These are phyloP conservation scores for Emmonsiellopsis sp. DNA, from an alignment of 2,329 filamentous ascomycete species.

Conservation along the genomic window DNA sequence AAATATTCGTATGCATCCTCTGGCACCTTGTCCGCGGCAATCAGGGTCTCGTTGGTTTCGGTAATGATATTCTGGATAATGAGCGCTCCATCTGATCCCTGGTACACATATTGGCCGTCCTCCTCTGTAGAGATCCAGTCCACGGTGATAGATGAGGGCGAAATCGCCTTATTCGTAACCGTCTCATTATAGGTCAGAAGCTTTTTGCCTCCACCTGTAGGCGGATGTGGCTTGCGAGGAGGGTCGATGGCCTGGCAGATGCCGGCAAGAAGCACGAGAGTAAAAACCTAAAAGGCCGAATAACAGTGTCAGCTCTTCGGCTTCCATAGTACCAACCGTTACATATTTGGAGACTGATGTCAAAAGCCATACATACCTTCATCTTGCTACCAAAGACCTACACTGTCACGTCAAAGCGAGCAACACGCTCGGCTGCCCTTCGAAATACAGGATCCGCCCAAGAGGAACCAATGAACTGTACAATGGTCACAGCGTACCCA, in stretches of 20 bases:
- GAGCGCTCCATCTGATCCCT: constrained; percentile 43
- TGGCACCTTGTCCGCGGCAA: constrained; percentile 50
- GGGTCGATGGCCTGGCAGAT: constrained; percentile 36
- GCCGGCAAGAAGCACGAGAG: constrained; percentile 11
- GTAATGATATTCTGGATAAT: constrained; percentile 55
- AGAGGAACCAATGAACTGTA: background rate
- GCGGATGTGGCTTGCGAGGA: constrained; percentile 46
- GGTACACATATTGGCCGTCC: constrained; percentile 55
- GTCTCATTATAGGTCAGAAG: constrained; percentile 55
- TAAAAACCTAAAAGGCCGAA: background rate
- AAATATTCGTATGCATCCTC: constrained; percentile 48
- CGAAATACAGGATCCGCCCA: too few species aligned
- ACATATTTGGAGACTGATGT: background rate
- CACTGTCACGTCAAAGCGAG: too few species aligned
- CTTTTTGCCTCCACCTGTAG: constrained; percentile 47
- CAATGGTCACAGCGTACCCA: too few species aligned
- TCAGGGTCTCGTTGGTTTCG: constrained; percentile 47
- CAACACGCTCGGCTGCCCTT: too few species aligned
- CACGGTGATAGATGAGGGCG: constrained; percentile 40
- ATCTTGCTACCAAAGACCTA: too few species aligned
- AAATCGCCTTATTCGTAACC: constrained; percentile 38
- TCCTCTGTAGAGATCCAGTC: constrained; percentile 51
- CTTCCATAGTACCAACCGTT: background rate
- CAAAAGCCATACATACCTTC: too few species aligned
- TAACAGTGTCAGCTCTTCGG: background rate